Evolutionary conservation across 768 basidiomycete species (phyloP).

Genomic region (Phallus indusiatus): DNA sequence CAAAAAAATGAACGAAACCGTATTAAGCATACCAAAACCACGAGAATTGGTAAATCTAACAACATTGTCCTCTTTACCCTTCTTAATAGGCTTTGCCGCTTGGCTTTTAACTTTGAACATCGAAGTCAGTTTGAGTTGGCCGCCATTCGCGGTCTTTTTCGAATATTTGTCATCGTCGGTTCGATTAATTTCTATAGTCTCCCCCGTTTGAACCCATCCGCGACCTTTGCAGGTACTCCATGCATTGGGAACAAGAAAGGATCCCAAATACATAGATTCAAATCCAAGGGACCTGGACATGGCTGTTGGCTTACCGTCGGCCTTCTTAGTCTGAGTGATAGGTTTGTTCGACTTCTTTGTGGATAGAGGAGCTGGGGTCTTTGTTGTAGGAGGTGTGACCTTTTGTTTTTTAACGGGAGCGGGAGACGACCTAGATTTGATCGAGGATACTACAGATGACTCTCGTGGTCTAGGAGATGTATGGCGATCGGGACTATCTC

Average conservation of each 20-base stretch:
- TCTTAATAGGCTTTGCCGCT: conserved; percentile 29
- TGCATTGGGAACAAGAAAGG: conserved; percentile 59
- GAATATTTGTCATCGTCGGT: conserved; percentile 35
- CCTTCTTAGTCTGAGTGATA: background rate
- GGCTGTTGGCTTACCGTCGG: background rate
- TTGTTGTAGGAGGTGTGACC: background rate
- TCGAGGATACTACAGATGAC: background rate
- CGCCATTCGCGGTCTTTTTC: conserved; percentile 29
- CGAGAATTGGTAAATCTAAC: conserved; percentile 55
- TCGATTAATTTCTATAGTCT: conserved; percentile 48
- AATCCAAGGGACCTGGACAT: background rate
- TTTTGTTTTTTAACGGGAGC: conserved; percentile 9
- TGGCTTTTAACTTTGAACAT: conserved; percentile 51
- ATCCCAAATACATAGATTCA: conserved; percentile 43
- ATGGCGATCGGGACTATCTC: conserved; percentile 21
- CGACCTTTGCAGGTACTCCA: conserved; percentile 73
- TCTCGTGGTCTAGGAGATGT: conserved; percentile 20
- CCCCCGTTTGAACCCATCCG: conserved; percentile 58
- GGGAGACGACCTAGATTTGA: conserved; percentile 3
- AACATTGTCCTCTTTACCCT: conserved; percentile 51
- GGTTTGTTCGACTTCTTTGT: background rate
- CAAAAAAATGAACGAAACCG: background rate
- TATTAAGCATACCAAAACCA: conserved; percentile 46
- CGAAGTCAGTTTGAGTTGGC: conserved; percentile 49
- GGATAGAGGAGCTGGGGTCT: background rate